Evolutionary conservation across 2,329 filamentous ascomycete species (phyloP).

Genomic region (Sarocladiaceae sp.): DNA sequence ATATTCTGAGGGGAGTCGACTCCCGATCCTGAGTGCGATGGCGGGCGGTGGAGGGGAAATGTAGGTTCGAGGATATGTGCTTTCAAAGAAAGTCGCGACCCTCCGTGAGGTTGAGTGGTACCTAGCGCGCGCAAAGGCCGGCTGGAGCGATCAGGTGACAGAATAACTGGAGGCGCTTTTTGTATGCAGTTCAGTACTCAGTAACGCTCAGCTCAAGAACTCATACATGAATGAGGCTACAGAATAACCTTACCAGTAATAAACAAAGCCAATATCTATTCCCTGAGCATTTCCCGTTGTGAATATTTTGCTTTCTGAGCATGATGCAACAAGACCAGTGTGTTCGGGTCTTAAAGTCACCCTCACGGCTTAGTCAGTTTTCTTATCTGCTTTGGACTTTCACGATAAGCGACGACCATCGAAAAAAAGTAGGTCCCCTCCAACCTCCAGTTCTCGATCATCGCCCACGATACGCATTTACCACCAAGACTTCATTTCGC

Average conservation of each 20-base stretch:
- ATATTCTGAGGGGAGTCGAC: no score
- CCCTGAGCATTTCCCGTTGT: no score
- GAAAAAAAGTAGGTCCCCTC: constrained; percentile 9
- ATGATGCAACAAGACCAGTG: neutral
- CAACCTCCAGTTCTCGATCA: neutral
- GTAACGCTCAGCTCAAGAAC: no score
- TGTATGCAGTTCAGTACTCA: neutral
- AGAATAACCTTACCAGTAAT: no score
- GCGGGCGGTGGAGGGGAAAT: neutral
- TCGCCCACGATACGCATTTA: neutral
- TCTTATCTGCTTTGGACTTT: neutral
- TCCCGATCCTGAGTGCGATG: no score
- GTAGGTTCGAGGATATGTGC: neutral
- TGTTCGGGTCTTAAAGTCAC: constrained; percentile 3
- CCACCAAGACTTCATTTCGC: neutral
- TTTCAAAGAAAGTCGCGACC: constrained; percentile 10
- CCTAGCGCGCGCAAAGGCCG: neutral
- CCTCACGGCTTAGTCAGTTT: neutral
- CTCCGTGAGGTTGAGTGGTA: neutral
- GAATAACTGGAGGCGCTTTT: neutral
- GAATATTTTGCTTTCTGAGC: neutral
- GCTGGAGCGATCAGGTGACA: neutral
- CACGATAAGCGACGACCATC: neutral
- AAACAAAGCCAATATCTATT: no score
- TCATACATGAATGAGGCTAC: no score